Percentiles rank a stretch among this genome's conserved stretches.
Conservation (phyloP, 306 rosid species). For the Cicer bijugum region DNA sequence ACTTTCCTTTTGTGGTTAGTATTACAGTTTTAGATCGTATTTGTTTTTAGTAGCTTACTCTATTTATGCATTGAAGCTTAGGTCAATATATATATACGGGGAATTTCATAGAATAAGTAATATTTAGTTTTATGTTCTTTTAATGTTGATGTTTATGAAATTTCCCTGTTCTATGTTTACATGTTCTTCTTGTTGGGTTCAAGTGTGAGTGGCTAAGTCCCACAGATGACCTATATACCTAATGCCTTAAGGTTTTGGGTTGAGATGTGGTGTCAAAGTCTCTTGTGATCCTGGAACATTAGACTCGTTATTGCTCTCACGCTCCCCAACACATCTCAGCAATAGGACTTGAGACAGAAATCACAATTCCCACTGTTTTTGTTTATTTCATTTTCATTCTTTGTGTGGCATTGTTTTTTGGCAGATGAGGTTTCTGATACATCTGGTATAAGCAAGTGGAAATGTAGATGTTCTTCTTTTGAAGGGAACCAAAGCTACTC, state of each 20-base stretch:
- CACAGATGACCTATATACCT: too few relatives aligned
- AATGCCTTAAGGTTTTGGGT: too few relatives aligned
- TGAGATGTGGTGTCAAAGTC: too few relatives aligned
- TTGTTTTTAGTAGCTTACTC: slow-evolving; percentile 9
- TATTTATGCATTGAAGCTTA: neutral
- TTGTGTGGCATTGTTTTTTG: slow-evolving; percentile 36
- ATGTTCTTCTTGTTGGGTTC: neutral
- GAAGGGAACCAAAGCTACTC: slow-evolving; percentile 59
- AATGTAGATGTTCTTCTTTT: slow-evolving; percentile 70
- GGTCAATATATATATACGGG: neutral
- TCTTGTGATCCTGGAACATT: too few relatives aligned
- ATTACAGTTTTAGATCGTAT: slow-evolving; percentile 14
- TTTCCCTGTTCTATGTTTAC: slow-evolving; percentile 8
- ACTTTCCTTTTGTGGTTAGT: slow-evolving; percentile 70
- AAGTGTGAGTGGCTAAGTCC: too few relatives aligned
- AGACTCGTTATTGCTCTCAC: too few relatives aligned
- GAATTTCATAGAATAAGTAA: slow-evolving; percentile 2
- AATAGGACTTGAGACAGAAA: neutral
- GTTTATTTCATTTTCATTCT: neutral
- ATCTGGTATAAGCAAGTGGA: slow-evolving; percentile 66
- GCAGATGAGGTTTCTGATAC: slow-evolving; percentile 63
- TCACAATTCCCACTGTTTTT: neutral
- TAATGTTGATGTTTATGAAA: slow-evolving; percentile 17
- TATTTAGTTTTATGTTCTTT: slow-evolving; percentile 24
- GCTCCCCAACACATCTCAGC: neutral